Conservation (phyloP, 257 asterid genomes). For the Eustoma russellianum region DNA sequence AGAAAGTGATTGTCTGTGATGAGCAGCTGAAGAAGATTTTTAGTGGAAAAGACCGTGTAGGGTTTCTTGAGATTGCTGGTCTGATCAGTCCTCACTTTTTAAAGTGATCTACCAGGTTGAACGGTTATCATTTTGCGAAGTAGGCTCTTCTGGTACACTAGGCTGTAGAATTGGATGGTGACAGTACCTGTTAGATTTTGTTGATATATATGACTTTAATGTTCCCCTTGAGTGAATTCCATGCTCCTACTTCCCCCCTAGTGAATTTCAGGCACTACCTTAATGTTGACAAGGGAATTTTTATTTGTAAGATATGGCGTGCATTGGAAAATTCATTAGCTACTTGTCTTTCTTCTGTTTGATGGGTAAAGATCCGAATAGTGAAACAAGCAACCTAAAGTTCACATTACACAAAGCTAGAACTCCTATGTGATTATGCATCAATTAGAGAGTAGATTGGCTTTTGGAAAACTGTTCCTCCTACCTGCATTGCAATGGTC, state of each 20-base stretch:
- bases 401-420: too few relatives aligned
- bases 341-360: too few relatives aligned
- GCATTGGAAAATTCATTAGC: too few relatives aligned
- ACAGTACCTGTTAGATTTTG: neutral
- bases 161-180: conserved; percentile 3
- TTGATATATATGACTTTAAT: conserved; percentile 4
- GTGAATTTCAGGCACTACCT: too few relatives aligned
- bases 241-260: neutral
- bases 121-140: conserved; percentile 12
- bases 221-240: neutral
- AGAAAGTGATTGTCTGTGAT: conserved; percentile 75
- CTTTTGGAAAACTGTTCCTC: too few relatives aligned
- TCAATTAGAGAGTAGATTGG: too few relatives aligned
- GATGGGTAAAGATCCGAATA: too few relatives aligned
- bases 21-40: conserved; percentile 81
- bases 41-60: conserved; percentile 61
- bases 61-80: conserved; percentile 92
- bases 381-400: too few relatives aligned
- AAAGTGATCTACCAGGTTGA: conserved; percentile 19
- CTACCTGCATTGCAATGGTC: too few relatives aligned
- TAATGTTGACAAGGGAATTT: too few relatives aligned
- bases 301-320: too few relatives aligned
- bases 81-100: conserved; percentile 80
- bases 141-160: conserved; percentile 25
- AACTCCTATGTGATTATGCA: too few relatives aligned